Evolutionary conservation across 768 basidiomycete genomes (phyloP).

Genomic region (Neoboletus brunneissimus): DNA sequence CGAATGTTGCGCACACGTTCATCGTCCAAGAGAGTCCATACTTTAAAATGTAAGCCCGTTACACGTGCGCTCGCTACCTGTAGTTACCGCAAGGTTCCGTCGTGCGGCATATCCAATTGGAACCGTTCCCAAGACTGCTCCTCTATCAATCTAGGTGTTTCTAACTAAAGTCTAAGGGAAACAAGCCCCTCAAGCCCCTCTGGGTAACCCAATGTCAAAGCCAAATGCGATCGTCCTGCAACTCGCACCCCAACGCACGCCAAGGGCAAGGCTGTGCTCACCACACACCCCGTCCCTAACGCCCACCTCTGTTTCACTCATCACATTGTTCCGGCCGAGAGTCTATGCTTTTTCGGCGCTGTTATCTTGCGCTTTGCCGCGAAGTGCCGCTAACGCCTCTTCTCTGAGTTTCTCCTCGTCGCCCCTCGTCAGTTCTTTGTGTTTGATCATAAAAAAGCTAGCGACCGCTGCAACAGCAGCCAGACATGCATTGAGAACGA

Average conservation of each 20-base stretch:
- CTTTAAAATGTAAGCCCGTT: background rate
- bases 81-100: background rate
- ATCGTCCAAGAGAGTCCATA: background rate
- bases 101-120: background rate
- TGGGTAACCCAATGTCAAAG: background rate
- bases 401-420: constrained; percentile 54
- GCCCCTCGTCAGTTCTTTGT: constrained; percentile 54
- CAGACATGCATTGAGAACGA: constrained; percentile 57
- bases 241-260: background rate
- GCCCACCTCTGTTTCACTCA: background rate
- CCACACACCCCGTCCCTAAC: background rate
- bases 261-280: background rate
- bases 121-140: background rate
- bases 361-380: background rate
- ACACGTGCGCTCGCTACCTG: background rate
- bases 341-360: constrained; percentile 2
- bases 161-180: background rate
- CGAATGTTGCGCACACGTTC: constrained; percentile 5
- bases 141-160: background rate
- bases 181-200: background rate
- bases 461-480: constrained; percentile 53
- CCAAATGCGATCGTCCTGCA: background rate
- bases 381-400: constrained; percentile 29
- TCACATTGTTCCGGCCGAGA: background rate
- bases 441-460: constrained; percentile 58